A percentile compares a stretch with the other conserved stretches of the same genome.
phyloP scores from a whole-genome alignment of 495 filamentous ascomycete genomes.

The Annulohypoxylon moriforme region DNA sequence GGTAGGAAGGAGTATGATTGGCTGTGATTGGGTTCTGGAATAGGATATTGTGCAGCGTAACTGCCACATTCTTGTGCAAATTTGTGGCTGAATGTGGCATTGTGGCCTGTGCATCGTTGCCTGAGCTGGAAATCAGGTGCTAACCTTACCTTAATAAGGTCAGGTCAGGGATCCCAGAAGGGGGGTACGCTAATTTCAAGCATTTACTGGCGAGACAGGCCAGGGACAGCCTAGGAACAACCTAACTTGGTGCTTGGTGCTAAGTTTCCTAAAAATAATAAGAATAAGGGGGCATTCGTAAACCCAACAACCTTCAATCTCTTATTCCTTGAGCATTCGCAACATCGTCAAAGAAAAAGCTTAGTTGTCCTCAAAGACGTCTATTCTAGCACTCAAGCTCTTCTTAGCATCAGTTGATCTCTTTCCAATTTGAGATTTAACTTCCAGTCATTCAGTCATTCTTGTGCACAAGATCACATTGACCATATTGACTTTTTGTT shows the following conservation, averaged over 20 bases:
- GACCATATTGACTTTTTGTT: conserved; percentile 8
- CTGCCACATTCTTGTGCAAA: conserved; percentile 25
- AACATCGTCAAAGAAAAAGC: conserved; percentile 17
- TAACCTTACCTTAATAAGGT: conserved; percentile 13
- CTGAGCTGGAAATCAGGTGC: conserved; percentile 25
- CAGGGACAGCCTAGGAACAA: too few relatives aligned
- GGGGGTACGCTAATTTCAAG: conserved; percentile 35
- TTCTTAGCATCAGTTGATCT: not conserved
- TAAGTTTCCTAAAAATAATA: conserved; percentile 29
- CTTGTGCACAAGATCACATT: not conserved
- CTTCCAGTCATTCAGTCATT: not conserved
- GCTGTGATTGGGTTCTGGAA: not conserved
- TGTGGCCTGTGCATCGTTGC: conserved; percentile 6
- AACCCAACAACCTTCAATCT: conserved; percentile 29
- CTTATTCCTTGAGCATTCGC: conserved; percentile 26
- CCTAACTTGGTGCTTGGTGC: too few relatives aligned
- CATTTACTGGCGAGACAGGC: conserved; percentile 37
- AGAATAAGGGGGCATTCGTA: conserved; percentile 41
- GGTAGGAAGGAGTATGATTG: conserved; percentile 26
- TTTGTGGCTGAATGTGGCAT: conserved; percentile 28
- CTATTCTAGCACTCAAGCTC: not conserved
- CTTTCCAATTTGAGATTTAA: conserved; percentile 1
- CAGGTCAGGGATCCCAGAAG: conserved; percentile 26
- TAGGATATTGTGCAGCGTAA: conserved; percentile 6
- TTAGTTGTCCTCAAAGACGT: conserved; percentile 26